Evolutionary conservation across 352 stramenopile genomes (phyloP), one percentile per base, ranked within the genome.

Genomic region (Phytophthora capsici): DNA sequence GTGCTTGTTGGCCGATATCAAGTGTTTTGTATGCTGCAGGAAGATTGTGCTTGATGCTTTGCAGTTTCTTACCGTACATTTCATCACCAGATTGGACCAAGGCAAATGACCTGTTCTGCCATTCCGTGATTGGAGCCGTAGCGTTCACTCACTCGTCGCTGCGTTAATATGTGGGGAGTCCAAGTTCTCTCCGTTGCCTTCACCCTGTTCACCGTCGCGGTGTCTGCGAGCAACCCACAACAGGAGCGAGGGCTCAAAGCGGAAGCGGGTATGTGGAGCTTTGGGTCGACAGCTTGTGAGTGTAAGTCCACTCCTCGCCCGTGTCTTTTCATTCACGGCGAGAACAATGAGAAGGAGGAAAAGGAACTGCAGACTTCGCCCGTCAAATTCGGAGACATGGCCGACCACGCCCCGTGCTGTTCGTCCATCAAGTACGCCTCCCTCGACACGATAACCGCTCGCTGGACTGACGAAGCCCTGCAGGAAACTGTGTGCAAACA

Each of bases 241-340:
- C 22, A 55, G 4, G 44, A 44, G 5, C 66, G 57, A 3, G 45
- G 30, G 6, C 69, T 73, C n/a, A 26, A 55, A 28, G 47, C 57
- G 17, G 41, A 77, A 45, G 50, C 34, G 10, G 55, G 41, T 9
- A 56, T 61, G 55, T 79, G 57, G 57, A 34, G 43, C 41, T 75
- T 75, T 25, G 50, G 55, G 8, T 70, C 58, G 0, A 57, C 54
- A 1, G 32, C 26, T 20, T 82, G 73, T 19, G 36, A 69, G 41
- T 82, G 73, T 49, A 70, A 67, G 25, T 73, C 64, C 6, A 72
- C 52, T 8, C 63, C 45, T 57, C 73, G 73, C 4, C 69, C 77
- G 14, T 85, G 77, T 26, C 38, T 85, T 2, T 82, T 85, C 55
- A 77, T 82, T 36, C 73, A 85, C 44, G 77, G 73, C 10, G 45